A percentile compares a stretch with the other conserved stretches of the same genome.
Evolutionary conservation across 257 asterid genomes (phyloP).

Genomic region (Lycium ferocissimum): DNA sequence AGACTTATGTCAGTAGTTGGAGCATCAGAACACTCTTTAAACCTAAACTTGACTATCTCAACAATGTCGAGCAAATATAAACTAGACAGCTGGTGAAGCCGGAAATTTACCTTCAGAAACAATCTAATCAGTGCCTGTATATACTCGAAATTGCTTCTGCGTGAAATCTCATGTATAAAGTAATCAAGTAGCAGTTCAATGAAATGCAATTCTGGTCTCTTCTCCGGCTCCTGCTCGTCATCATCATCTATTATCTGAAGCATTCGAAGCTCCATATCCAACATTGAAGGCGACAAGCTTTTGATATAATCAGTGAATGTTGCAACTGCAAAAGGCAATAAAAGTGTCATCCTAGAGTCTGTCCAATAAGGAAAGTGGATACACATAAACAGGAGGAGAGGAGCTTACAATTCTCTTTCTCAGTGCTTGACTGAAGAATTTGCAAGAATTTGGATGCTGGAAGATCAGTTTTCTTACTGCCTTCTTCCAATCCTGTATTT

Average conservation of each 20-base stretch:
- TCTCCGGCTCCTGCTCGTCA: slow-evolving; percentile 57
- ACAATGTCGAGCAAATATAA: background rate
- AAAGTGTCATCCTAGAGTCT: slow-evolving; percentile 8
- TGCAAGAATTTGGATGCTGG: slow-evolving; percentile 63
- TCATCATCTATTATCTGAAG: slow-evolving; percentile 82
- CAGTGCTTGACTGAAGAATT: slow-evolving; percentile 57
- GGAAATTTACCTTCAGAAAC: slow-evolving; percentile 72
- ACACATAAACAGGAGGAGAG: background rate
- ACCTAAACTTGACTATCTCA: background rate
- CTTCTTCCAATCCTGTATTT: slow-evolving; percentile 44
- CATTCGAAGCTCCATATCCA: slow-evolving; percentile 91
- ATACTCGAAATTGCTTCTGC: slow-evolving; percentile 81
- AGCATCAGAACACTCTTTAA: background rate
- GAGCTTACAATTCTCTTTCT: slow-evolving; percentile 64
- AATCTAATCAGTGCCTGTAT: slow-evolving; percentile 78
- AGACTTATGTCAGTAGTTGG: background rate
- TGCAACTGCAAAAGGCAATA: slow-evolving; percentile 61
- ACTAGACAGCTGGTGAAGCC: background rate
- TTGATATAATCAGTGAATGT: slow-evolving; percentile 77
- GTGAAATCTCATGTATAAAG: slow-evolving; percentile 67
- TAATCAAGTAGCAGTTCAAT: slow-evolving; percentile 76
- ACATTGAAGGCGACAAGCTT: slow-evolving; percentile 69
- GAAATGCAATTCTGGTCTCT: slow-evolving; percentile 63
- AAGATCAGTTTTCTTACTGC: slow-evolving; percentile 42
- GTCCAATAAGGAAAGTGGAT: background rate